Base-by-base conservation (phyloP, 495 filamentous ascomycete genomes). In the Xylaria grammica region DNA sequence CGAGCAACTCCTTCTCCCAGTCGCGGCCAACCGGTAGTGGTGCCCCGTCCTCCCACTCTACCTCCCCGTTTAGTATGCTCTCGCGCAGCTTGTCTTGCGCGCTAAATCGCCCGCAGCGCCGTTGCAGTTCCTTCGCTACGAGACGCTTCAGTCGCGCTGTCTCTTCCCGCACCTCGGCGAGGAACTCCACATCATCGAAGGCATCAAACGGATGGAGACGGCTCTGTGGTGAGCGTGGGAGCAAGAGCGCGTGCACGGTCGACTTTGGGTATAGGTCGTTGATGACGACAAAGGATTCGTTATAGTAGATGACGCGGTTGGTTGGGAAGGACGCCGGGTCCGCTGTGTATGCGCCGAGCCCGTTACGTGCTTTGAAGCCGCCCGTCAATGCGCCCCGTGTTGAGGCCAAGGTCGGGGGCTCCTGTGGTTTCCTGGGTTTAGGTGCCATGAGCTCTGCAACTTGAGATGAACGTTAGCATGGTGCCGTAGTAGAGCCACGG, bases 241-340 rank as follows among this genome's bases (percentile, higher is more conserved):
- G 85, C 10, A 99, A 86, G 15, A 99, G 91, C 0, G 92, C 80
- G 75, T 99, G 95, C 7, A 97, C 78, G 13, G 84, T 86, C 22
- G 92, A 86, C 75, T 98, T 97, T 4, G 94, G 93, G 72, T 86
- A 99, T 53, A 85, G 74, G 75, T 99, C 95, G 45, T 90, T 79
- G 77, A 97, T 92, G 17, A 86, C 85, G 45, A 97, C 94, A 63
- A 90, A 96, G 63, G 88, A 76, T 7, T 80, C 76, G 67, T 88
- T 86, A 75, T 90, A 78, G 72, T 86, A 90, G 51, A 97, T 82
- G 1, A 97, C 89, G 0, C 81, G 75, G 42, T 71, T 75, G 1
- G 84, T 45, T 0, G 89, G 86, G 69, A 86, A 91, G 2, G 84
- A 77, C 17, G 84, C 79, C 0, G 93, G 92, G 54, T 87, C 76